Evolutionary conservation across 2,329 filamentous ascomycete species (phyloP), one percentile per base, ranked within the genome.

Genomic region (Ilyonectria robusta): DNA sequence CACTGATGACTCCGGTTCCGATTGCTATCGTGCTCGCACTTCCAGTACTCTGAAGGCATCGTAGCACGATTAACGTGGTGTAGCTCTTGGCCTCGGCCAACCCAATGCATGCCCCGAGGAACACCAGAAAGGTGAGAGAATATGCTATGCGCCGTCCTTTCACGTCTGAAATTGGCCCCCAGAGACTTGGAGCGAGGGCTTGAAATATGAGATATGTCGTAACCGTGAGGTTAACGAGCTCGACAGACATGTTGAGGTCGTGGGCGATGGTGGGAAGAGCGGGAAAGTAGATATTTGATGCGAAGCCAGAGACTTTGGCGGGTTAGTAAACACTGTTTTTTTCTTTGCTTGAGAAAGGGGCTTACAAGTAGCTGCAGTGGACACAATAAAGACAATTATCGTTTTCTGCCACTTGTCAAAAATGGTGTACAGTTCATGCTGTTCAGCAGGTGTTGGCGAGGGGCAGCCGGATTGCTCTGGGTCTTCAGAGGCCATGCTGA

Each of bases 161-260:
- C 0, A 78, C 77, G 68, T 88, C 86, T 1, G 85, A 84, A 9
- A 88, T 75, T 15, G 83, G 82, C 0, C 85, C 87, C 69, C 86
- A 81, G 46, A 89, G 77, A 26, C 82, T 83, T 0, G 88, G 88
- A 0, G 87, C 84, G 0, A 90, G 69, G 3, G 83, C 88, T 78
- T 89, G 88, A 40, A 89, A 84, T 23, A 89, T 83, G 64, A 85
- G 78, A 54, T 86, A 86, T 0, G 82, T 81, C 2, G 84, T 86
- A 0, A 86, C 74, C 0, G 83, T 83, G 47, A 85, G 76, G 58
- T 84, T 85, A 65, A 84, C 80, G 9, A 80, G 73, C 35, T 77
- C 75, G 7, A 78, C 69, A 0, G 79, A 79, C n/a, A 86, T 80
- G 35, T 79, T 48, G 1, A 87, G 73, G 40, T 85, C 83, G 2